phyloP scores from a whole-genome alignment of 176 grass and related monocot genomes.

The Oryza coarctata region DNA sequence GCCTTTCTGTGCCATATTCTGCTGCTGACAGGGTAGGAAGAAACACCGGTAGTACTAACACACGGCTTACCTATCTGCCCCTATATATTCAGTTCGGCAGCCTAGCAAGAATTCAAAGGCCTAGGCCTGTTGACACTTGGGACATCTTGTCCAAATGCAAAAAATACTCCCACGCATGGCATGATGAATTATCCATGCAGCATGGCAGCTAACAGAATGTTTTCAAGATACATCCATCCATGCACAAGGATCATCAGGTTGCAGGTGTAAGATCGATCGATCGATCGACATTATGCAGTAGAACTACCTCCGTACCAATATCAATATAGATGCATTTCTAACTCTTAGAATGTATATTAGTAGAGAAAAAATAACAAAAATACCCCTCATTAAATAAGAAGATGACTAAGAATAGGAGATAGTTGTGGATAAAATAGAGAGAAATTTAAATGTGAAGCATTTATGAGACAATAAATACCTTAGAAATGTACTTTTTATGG shows the following conservation, averaged over 20 bases:
- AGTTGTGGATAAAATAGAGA: too few species aligned
- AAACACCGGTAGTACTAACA: not conserved
- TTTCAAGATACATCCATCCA: not conserved
- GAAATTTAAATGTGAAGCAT: too few species aligned
- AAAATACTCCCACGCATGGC: not conserved
- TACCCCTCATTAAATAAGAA: too few species aligned
- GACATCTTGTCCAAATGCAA: not conserved
- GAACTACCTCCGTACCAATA: not conserved
- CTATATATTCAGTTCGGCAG: not conserved
- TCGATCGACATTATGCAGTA: too few species aligned
- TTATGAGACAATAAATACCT: too few species aligned
- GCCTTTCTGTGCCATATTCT: constrained; percentile 6
- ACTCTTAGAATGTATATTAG: too few species aligned
- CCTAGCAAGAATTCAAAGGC: not conserved
- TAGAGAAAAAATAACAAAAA: too few species aligned
- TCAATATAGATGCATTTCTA: too few species aligned
- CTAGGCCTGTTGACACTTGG: not conserved
- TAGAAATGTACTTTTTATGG: too few species aligned
- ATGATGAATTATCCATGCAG: not conserved
- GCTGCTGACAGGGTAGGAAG: not conserved
- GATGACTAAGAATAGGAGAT: too few species aligned
- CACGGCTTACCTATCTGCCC: not conserved
- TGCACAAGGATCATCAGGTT: not conserved
- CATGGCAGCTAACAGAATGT: not conserved
- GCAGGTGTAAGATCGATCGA: too few species aligned